Evolutionary conservation across 1,284 basidiomycete species (phyloP), one percentile per base, ranked within the genome.

Genomic region (Dichomitus squalens): DNA sequence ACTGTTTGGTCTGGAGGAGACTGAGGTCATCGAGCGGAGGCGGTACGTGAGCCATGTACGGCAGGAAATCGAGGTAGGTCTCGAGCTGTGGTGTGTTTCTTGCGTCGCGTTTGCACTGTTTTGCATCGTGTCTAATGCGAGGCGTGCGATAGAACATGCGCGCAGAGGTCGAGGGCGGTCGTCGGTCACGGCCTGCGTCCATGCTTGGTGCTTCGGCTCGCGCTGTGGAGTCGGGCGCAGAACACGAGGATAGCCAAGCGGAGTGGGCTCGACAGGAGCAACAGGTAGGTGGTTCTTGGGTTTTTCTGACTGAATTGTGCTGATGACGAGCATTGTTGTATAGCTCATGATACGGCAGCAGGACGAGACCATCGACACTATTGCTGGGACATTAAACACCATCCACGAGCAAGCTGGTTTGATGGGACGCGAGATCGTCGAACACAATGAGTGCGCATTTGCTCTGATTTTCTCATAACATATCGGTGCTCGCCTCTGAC

Each of bases 401-500:
- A 76, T 97, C 12, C 86, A 89, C 0, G 87, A 92, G 62, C 95
- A 97, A 74, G 95, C 95, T 0, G 91, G 90, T 5, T 75, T 96
- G 40, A 96, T 97, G 83, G 95, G 95, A 0, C 85, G 84, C 51
- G 95, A 97, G 71, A 92, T 96, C 44, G 77, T 72, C 4, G 93
- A 95, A 70, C 95, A 96, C 65, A 91, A 88, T 64, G 92, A 93
- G 95, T 95, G 87, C 73, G 52, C 57, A 25, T 20, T 16, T 53
- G 23, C 12, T 21, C 5, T 11, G 43, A 11, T 4, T 12, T 21
- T 11, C 14, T 18, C 38, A 21, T 8, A 21, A 33, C 29, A 27
- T n/a, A 3, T 7, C 7, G 31, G n/a, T n/a, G n/a, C n/a, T n/a
- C n/a, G n/a, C n/a, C n/a, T n/a, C n/a, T 29, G 4, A 41, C 14